phyloP scores from a whole-genome alignment of 495 filamentous ascomycete species.

The Neurospora sp. region DNA sequence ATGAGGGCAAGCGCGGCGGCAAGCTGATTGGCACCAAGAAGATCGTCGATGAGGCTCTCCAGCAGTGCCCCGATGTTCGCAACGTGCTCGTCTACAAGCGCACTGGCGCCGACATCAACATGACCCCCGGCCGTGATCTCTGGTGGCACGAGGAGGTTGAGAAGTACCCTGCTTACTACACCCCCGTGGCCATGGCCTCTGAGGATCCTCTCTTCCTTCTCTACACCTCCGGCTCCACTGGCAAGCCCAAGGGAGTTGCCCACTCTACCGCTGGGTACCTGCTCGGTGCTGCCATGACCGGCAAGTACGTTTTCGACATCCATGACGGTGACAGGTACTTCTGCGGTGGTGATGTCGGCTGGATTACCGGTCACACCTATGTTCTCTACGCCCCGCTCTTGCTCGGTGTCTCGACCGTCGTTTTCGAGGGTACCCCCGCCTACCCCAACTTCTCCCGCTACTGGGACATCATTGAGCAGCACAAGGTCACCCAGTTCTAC shows the following conservation, averaged over 20 bases:
- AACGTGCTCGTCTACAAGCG: slow-evolving; percentile 89
- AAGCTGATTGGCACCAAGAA: slow-evolving; percentile 98
- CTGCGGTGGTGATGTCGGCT: slow-evolving; percentile 96
- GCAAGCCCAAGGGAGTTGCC: slow-evolving; percentile 98
- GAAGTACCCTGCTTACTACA: slow-evolving; percentile 85
- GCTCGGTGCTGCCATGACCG: slow-evolving; percentile 82
- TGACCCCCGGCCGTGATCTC: slow-evolving; percentile 76
- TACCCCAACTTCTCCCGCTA: slow-evolving; percentile 97
- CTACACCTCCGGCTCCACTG: slow-evolving; percentile 95
- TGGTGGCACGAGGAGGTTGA: slow-evolving; percentile 99
- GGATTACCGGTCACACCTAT: slow-evolving; percentile 99
- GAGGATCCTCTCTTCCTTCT: slow-evolving; percentile 97
- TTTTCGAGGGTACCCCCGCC: slow-evolving; percentile 97
- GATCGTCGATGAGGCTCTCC: slow-evolving; percentile 96
- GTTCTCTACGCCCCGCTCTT: slow-evolving; percentile 94
- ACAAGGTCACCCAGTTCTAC: slow-evolving; percentile 96
- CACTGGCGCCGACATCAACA: slow-evolving; percentile 85
- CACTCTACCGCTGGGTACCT: slow-evolving; percentile 95
- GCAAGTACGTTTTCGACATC: slow-evolving; percentile 98
- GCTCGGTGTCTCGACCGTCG: slow-evolving; percentile 85
- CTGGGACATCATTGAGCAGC: slow-evolving; percentile 95
- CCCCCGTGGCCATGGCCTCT: slow-evolving; percentile 77
- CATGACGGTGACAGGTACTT: slow-evolving; percentile 90
- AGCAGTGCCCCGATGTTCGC: slow-evolving; percentile 86
- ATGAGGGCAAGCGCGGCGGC: slow-evolving; percentile 95